These are phyloP conservation scores for Hirsutella thompsonii DNA, from an alignment of 2,329 filamentous ascomycete species.

Conservation along the genomic window DNA sequence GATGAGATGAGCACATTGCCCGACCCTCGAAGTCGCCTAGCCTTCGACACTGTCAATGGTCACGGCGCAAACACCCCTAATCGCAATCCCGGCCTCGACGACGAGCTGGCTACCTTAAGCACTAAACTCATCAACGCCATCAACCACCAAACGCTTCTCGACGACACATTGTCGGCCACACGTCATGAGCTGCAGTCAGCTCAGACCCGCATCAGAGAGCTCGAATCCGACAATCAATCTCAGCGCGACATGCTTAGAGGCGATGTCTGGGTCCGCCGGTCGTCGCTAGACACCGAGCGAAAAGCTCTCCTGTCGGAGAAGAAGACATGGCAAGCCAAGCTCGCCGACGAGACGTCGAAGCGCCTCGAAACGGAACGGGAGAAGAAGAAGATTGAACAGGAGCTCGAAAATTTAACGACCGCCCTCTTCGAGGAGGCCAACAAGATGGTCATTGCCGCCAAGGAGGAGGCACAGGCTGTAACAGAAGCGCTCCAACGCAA, in stretches of 20 bases:
- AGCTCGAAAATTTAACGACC: slow-evolving; percentile 79
- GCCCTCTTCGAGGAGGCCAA: slow-evolving; percentile 98
- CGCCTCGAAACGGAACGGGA: slow-evolving; percentile 58
- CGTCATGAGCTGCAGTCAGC: slow-evolving; percentile 72
- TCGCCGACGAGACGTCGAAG: slow-evolving; percentile 53
- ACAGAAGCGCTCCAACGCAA: slow-evolving; percentile 70
- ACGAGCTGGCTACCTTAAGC: slow-evolving; percentile 80
- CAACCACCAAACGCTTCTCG: slow-evolving; percentile 85
- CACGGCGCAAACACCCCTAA: slow-evolving; percentile 17
- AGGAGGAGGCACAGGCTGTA: slow-evolving; percentile 78
- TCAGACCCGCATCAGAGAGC: slow-evolving; percentile 48
- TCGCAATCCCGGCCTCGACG: slow-evolving; percentile 43
- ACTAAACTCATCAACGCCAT: slow-evolving; percentile 96
- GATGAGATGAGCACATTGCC: slow-evolving; percentile 58
- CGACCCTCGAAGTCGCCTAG: slow-evolving; percentile 42
- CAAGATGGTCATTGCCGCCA: slow-evolving; percentile 84
- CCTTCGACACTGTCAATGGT: slow-evolving; percentile 31
- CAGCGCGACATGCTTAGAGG: slow-evolving; percentile 61
- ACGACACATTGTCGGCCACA: slow-evolving; percentile 74
- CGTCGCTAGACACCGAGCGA: slow-evolving; percentile 62
- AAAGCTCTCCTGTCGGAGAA: slow-evolving; percentile 47
- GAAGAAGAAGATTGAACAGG: slow-evolving; percentile 82
- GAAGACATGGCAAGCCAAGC: slow-evolving; percentile 38
- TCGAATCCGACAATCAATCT: slow-evolving; percentile 54
- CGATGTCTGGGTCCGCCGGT: slow-evolving; percentile 64